phyloP scores from a whole-genome alignment of 139 green algal genomes.

The Chlorella sp. region DNA sequence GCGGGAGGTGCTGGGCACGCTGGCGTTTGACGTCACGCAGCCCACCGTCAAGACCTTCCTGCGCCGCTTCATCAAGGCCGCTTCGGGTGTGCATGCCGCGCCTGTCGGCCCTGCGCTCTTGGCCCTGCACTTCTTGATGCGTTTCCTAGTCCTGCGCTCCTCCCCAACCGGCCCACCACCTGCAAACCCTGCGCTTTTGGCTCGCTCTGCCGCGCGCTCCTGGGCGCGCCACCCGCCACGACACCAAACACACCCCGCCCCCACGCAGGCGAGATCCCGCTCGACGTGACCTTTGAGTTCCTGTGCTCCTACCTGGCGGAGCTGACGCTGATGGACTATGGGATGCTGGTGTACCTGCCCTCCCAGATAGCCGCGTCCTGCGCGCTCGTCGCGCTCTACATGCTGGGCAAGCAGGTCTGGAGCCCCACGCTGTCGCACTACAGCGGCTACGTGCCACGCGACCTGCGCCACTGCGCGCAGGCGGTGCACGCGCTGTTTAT shows the following conservation, averaged over 20 bases:
- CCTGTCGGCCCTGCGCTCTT: no score
- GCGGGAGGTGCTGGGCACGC: conserved; percentile 72
- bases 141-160: no score
- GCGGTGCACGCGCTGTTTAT: conserved; percentile 37
- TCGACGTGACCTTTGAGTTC: conserved; percentile 56
- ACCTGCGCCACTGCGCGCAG: conserved; percentile 57
- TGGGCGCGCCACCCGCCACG: no score
- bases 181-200: no score
- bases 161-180: not conserved
- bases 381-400: conserved; percentile 79
- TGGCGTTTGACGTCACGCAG: conserved; percentile 89
- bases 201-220: no score
- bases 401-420: conserved; percentile 48
- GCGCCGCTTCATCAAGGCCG: conserved; percentile 70
- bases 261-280: conserved; percentile 26
- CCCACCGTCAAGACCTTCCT: conserved; percentile 95
- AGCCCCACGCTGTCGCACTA: conserved; percentile 71
- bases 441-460: conserved; percentile 52
- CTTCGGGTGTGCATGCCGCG: no score
- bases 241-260: not conserved
- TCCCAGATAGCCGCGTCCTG: conserved; percentile 76
- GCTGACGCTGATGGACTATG: conserved; percentile 88
- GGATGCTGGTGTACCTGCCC: conserved; percentile 76
- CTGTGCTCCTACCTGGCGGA: conserved; percentile 90
- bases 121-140: no score